Evolutionary conservation across 1,139 yeast species (phyloP).

Genomic region (Debaryomyces robertsiae): DNA sequence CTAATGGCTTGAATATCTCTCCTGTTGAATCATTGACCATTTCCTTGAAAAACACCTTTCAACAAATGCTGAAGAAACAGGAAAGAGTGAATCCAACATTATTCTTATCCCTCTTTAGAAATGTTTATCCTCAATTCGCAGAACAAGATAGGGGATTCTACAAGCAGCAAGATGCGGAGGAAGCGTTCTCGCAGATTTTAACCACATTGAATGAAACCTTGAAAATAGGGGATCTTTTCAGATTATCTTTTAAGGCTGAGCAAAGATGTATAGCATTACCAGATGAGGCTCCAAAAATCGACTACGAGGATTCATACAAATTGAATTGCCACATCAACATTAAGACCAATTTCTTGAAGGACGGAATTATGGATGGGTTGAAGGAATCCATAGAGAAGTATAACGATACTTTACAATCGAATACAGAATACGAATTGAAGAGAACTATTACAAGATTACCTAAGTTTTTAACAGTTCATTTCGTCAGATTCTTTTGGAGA

Average conservation of each 20-base stretch:
- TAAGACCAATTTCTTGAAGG: constrained; percentile 83
- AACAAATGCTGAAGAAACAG: constrained; percentile 49
- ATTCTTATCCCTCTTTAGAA: constrained; percentile 64
- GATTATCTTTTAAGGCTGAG: constrained; percentile 61
- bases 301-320: constrained; percentile 62
- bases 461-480: constrained; percentile 84
- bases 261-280: constrained; percentile 62
- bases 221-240: constrained; percentile 59
- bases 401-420: constrained; percentile 66
- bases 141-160: constrained; percentile 73
- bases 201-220: constrained; percentile 52
- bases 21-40: constrained; percentile 20
- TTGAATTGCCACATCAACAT: constrained; percentile 87
- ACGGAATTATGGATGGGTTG: constrained; percentile 77
- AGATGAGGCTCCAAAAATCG: constrained; percentile 53
- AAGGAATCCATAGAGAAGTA: constrained; percentile 77
- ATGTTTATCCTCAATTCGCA: constrained; percentile 82
- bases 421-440: constrained; percentile 69
- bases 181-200: constrained; percentile 82
- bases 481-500: constrained; percentile 95
- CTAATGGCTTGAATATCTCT: constrained; percentile 14
- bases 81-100: constrained; percentile 59
- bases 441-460: constrained; percentile 82
- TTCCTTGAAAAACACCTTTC: constrained; percentile 46
- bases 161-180: constrained; percentile 98